Percentiles rank a stretch among this genome's conserved stretches.
Conservation (phyloP, 371 early-diverging fungal species). For the Mucor plumbeus region DNA sequence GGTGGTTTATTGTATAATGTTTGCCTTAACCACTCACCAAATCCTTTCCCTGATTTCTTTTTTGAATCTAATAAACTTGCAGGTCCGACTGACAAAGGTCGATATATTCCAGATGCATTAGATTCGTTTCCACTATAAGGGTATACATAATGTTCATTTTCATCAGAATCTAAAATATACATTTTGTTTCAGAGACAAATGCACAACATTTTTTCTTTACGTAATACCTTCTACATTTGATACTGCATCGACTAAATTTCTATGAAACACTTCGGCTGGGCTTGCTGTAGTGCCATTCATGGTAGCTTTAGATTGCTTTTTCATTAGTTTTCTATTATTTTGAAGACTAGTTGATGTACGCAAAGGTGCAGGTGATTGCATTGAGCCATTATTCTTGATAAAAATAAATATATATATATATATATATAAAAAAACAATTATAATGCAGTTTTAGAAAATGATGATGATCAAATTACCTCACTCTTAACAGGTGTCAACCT, state of each 20-base stretch:
- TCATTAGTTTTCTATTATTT: neutral
- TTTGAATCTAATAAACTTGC: constrained; percentile 12
- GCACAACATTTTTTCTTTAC: neutral
- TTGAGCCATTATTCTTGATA: neutral
- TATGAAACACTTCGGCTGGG: constrained; percentile 53
- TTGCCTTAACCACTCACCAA: constrained; percentile 23
- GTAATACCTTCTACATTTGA: constrained; percentile 45
- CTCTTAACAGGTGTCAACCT: constrained; percentile 14
- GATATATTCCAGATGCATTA: constrained; percentile 23
- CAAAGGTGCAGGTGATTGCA: neutral
- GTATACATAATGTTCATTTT: constrained; percentile 56
- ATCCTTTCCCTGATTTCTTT: neutral
- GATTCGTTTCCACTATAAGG: constrained; percentile 39
- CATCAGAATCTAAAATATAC: constrained; percentile 43
- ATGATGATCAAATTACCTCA: constrained; percentile 22
- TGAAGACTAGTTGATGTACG: neutral
- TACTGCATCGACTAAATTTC: constrained; percentile 51
- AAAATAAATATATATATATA: no score
- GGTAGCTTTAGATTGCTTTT: constrained; percentile 25
- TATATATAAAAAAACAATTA: no score
- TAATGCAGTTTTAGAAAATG: neutral
- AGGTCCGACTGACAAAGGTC: constrained; percentile 33
- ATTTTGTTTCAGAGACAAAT: neutral
- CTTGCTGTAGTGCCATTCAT: constrained; percentile 36
- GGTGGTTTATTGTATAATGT: constrained; percentile 6